Percentiles rank a stretch among this genome's conserved stretches.
phyloP scores from a whole-genome alignment of 2,329 filamentous ascomycete genomes.

The Aspergillus bombycis region DNA sequence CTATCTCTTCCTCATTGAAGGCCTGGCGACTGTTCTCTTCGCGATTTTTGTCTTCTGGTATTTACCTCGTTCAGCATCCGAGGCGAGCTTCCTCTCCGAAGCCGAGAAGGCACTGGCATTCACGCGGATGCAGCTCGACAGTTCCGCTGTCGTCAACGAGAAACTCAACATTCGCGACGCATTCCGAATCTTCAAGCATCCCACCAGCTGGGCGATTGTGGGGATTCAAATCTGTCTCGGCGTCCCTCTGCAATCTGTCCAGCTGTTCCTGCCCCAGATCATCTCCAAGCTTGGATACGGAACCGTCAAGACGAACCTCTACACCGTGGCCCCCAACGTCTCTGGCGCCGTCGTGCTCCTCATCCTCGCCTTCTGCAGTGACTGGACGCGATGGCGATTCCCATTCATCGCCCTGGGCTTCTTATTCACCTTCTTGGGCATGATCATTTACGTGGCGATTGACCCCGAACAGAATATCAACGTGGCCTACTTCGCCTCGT shows the following conservation, averaged over 20 bases:
- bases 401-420: slow-evolving; percentile 71
- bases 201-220: slow-evolving; percentile 32
- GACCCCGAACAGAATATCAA: slow-evolving; percentile 58
- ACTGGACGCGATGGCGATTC: slow-evolving; percentile 64
- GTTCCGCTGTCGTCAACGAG: slow-evolving; percentile 35
- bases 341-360: slow-evolving; percentile 71
- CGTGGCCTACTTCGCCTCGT: slow-evolving; percentile 71
- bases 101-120: slow-evolving; percentile 43
- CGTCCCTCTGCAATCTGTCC: slow-evolving; percentile 32
- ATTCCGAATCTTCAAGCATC: slow-evolving; percentile 32
- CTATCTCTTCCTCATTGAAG: slow-evolving; percentile 53
- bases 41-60: slow-evolving; percentile 44
- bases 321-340: slow-evolving; percentile 70
- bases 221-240: slow-evolving; percentile 34
- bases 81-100: slow-evolving; percentile 43
- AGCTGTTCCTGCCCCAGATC: slow-evolving; percentile 36
- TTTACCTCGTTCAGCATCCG: slow-evolving; percentile 42
- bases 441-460: slow-evolving; percentile 73
- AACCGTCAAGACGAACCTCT: slow-evolving; percentile 68
- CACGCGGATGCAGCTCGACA: slow-evolving; percentile 40
- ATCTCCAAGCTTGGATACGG: slow-evolving; percentile 46
- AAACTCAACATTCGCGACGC: slow-evolving; percentile 34
- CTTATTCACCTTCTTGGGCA: slow-evolving; percentile 70
- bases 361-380: slow-evolving; percentile 69
- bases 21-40: slow-evolving; percentile 42